Conservation (phyloP, 345 rosid species). For the Brassica nigra region DNA sequence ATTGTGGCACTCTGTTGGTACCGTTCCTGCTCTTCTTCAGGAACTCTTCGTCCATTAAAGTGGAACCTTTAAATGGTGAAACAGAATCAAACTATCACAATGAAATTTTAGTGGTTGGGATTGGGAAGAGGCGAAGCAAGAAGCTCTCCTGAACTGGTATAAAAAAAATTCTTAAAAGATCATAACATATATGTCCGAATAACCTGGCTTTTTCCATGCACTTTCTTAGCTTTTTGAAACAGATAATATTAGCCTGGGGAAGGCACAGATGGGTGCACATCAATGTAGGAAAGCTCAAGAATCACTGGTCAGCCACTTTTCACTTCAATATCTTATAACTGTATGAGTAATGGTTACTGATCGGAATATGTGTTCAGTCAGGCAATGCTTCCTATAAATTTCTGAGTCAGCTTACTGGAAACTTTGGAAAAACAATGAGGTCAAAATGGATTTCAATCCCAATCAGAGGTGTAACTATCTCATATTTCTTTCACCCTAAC, state of each 20-base stretch:
- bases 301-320: constrained; percentile 56
- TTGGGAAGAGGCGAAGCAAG: constrained; percentile 72
- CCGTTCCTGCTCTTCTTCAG: background rate
- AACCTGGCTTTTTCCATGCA: background rate
- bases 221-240: background rate
- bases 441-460: constrained; percentile 31
- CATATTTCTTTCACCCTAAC: constrained; percentile 11
- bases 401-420: constrained; percentile 66
- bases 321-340: too few species aligned
- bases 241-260: constrained; percentile 58
- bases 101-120: constrained; percentile 71
- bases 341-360: too few species aligned
- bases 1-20: background rate
- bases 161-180: background rate
- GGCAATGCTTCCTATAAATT: constrained; percentile 61
- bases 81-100: constrained; percentile 69
- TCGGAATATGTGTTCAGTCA: constrained; percentile 61
- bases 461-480: constrained; percentile 5
- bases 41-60: constrained; percentile 58
- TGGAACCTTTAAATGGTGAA: constrained; percentile 82
- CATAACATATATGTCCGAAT: background rate
- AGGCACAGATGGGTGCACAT: constrained; percentile 69
- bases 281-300: constrained; percentile 92
- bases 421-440: constrained; percentile 87
- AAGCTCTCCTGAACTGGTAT: constrained; percentile 82